These are phyloP conservation scores for Termitomyces sp. DNA, from an alignment of 768 basidiomycete genomes.

Conservation along the genomic window DNA sequence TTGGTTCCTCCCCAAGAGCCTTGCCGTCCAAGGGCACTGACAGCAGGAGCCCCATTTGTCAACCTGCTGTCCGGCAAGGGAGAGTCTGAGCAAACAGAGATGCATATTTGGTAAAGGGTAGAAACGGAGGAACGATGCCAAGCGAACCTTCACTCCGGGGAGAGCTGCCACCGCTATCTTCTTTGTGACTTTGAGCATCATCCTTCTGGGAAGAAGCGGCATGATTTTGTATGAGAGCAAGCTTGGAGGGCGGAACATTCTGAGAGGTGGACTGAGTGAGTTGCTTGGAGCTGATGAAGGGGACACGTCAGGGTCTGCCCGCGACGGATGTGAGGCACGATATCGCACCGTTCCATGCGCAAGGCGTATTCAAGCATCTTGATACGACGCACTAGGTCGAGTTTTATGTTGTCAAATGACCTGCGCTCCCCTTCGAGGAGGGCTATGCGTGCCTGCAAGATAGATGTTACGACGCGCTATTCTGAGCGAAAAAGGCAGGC, in stretches of 20 bases:
- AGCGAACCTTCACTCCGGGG: conserved; percentile 74
- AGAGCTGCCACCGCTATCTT: conserved; percentile 76
- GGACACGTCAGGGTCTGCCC: conserved; percentile 29
- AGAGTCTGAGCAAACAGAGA: conserved; percentile 45
- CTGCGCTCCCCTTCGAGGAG: conserved; percentile 95
- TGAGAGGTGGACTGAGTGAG: conserved; percentile 54
- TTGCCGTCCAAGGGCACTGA: conserved; percentile 41
- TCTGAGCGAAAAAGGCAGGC: conserved; percentile 11
- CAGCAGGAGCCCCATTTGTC: conserved; percentile 51
- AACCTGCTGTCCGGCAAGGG: conserved; percentile 65
- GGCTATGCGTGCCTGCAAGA: conserved; percentile 84
- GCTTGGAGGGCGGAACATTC: conserved; percentile 61
- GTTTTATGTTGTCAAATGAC: conserved; percentile 94
- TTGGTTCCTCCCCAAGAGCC: conserved; percentile 53
- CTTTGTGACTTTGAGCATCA: conserved; percentile 67
- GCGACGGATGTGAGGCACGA: conserved; percentile 15
- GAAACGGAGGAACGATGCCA: background rate
- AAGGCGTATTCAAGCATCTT: conserved; percentile 99
- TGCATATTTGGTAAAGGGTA: conserved; percentile 8
- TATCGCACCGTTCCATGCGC: conserved; percentile 83
- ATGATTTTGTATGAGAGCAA: conserved; percentile 54
- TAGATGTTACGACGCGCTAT: conserved; percentile 24
- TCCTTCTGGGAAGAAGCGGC: conserved; percentile 57
- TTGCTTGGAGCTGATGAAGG: conserved; percentile 66
- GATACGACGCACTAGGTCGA: conserved; percentile 92